Percentiles rank a stretch among this genome's conserved stretches.
Evolutionary conservation across 495 filamentous ascomycete species (phyloP).

Genomic region (Penicillium verhagenii): DNA sequence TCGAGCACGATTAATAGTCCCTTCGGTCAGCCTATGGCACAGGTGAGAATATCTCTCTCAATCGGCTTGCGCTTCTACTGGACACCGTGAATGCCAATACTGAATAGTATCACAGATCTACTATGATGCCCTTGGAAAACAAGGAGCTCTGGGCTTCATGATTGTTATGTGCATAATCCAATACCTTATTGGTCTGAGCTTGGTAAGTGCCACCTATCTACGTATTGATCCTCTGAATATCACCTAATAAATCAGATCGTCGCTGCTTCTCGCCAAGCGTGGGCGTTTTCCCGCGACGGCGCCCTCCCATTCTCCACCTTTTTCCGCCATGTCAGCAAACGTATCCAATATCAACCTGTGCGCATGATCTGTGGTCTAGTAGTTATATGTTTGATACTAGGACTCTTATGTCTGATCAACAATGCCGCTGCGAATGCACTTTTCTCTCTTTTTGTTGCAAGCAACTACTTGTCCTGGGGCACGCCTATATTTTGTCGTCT

Average conservation of each 20-base stretch:
- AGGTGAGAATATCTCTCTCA: constrained; percentile 19
- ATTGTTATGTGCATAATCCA: constrained; percentile 40
- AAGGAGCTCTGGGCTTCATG: constrained; percentile 46
- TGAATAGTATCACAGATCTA: constrained; percentile 34
- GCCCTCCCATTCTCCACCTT: constrained; percentile 61
- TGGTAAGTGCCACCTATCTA: constrained; percentile 19
- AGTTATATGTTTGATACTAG: constrained; percentile 54
- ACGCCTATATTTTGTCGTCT: constrained; percentile 62
- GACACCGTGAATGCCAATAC: too few species aligned
- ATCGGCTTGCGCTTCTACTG: not conserved
- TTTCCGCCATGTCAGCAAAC: constrained; percentile 55
- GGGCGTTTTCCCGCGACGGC: constrained; percentile 61
- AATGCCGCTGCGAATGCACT: constrained; percentile 57
- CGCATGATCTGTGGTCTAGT: constrained; percentile 59
- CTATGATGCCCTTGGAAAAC: constrained; percentile 42
- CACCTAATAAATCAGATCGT: constrained; percentile 36
- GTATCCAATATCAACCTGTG: constrained; percentile 59
- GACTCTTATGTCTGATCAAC: constrained; percentile 57
- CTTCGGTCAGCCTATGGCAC: constrained; percentile 49
- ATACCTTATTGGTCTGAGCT: constrained; percentile 42
- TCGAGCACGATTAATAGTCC: constrained; percentile 23
- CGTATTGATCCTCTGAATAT: not conserved
- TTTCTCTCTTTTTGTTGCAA: constrained; percentile 61
- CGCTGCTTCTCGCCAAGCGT: constrained; percentile 55
- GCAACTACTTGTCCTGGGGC: constrained; percentile 61